Conservation (phyloP, 2,329 filamentous ascomycete genomes). For the Colletotrichum phormii region DNA sequence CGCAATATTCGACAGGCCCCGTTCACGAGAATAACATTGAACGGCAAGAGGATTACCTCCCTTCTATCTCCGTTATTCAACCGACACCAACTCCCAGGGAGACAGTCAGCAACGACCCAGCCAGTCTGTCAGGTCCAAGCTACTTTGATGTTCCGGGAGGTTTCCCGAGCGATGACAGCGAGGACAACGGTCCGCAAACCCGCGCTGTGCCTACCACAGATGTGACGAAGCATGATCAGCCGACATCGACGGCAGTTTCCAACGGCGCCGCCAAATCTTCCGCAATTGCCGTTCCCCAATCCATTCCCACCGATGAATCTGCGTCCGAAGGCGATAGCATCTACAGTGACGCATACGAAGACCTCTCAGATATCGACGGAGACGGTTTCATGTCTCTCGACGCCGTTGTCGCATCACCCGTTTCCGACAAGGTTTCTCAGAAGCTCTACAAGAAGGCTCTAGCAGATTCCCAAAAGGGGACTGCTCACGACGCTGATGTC, state of each 20-base stretch:
- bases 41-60: conserved; percentile 43
- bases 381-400: conserved; percentile 79
- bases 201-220: conserved; percentile 9
- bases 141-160: conserved; percentile 68
- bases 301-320: conserved; percentile 48
- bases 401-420: conserved; percentile 62
- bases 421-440: conserved; percentile 35
- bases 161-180: conserved; percentile 61
- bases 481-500: background rate
- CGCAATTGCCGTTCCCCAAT: background rate
- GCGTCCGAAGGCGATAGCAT: conserved; percentile 65
- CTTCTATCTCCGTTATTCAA: conserved; percentile 57
- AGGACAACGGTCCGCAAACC: conserved; percentile 35
- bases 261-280: background rate
- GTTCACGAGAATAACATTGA: background rate
- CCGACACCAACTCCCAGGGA: conserved; percentile 53
- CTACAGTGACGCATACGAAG: conserved; percentile 83
- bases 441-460: conserved; percentile 33
- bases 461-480: background rate
- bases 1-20: background rate
- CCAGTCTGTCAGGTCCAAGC: conserved; percentile 27
- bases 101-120: background rate
- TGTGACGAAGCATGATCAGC: background rate
- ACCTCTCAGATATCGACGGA: conserved; percentile 72
- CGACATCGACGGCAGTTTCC: background rate